Evolutionary conservation across 768 basidiomycete genomes (phyloP).

Genomic region (Auricularia sp.): DNA sequence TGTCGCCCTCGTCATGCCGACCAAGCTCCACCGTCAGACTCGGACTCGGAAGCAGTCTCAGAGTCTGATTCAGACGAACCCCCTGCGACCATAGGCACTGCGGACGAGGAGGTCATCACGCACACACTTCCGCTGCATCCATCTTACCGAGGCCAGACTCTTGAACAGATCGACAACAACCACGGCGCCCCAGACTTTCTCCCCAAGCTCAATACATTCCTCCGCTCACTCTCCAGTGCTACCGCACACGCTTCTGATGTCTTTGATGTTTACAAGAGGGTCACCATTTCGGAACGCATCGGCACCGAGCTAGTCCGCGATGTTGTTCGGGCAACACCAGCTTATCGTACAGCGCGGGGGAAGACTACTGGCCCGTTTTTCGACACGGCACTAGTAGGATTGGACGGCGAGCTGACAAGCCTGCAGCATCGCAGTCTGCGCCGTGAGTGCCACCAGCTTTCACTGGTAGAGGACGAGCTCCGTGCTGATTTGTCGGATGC

Average conservation of each 20-base stretch:
- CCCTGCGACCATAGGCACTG: not conserved
- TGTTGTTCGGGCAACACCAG: slow-evolving; percentile 7
- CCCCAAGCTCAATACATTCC: not conserved
- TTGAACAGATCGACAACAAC: not conserved
- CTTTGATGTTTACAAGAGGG: not conserved
- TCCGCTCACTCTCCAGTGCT: not conserved
- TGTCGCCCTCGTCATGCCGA: too few species aligned
- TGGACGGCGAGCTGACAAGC: not conserved
- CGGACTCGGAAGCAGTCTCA: slow-evolving; percentile 18
- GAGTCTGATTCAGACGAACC: slow-evolving; percentile 22
- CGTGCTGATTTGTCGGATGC: not conserved
- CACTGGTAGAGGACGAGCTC: too few species aligned
- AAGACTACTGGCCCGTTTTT: not conserved
- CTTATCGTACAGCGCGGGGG: not conserved
- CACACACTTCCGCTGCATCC: not conserved
- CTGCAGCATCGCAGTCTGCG: not conserved
- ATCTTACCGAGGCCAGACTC: not conserved
- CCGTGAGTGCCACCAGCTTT: not conserved
- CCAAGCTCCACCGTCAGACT: too few species aligned
- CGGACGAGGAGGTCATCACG: too few species aligned
- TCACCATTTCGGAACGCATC: not conserved
- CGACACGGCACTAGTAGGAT: slow-evolving; percentile 6
- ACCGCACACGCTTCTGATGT: not conserved
- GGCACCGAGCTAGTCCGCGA: not conserved
- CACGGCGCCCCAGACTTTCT: not conserved